Evolutionary conservation across 495 filamentous ascomycete species (phyloP), one percentile per base, ranked within the genome.

Genomic region (Penicillium coprophilum): DNA sequence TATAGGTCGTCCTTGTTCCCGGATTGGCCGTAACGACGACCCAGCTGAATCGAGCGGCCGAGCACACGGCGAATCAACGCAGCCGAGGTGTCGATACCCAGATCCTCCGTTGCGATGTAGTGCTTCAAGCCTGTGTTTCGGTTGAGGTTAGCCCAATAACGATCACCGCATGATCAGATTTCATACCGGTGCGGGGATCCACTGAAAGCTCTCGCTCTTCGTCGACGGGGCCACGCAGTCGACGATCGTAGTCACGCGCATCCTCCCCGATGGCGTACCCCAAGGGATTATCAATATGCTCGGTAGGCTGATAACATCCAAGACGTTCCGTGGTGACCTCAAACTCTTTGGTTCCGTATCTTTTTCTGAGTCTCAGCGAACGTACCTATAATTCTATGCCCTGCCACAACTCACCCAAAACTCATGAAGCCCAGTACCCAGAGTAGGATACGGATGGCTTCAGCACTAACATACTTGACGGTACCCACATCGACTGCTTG

Each of bases 331-430:
- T 80, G 2, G 92, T 96, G 62, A 96, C 90, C 69, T 96, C 91
- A 61, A 96, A 96, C 73, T 96, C 92, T 46, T 80, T 79, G 34
- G 91, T 93, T n/a, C 88, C 92, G 66, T 89, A 96, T 23, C 92
- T 75, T 11, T 24, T 24, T 6, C 50, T 17, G 1, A 11, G 34
- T 40, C 17, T 81, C 56, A 85, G 67, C 64, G 85, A 82, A 28
- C 0, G 78, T 78, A 17, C 11, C 27, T 10, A 9, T 9, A 28
- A 15, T 30, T 38, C 46, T 12, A 21, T 12, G 15, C 13, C 23
- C 1, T 20, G 39, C 27, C 11, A 32, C 8, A 17, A 32, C 57
- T 59, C 61, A 75, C 69, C 72, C 77, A 62, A 80, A 80, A 67
- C 76, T 83, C 71, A 85, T 66, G 58, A 86, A 85, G 15, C 82